Evolutionary conservation across 192 early-diverging fungal species (phyloP).

Genomic region (Spizellomyces sp.): DNA sequence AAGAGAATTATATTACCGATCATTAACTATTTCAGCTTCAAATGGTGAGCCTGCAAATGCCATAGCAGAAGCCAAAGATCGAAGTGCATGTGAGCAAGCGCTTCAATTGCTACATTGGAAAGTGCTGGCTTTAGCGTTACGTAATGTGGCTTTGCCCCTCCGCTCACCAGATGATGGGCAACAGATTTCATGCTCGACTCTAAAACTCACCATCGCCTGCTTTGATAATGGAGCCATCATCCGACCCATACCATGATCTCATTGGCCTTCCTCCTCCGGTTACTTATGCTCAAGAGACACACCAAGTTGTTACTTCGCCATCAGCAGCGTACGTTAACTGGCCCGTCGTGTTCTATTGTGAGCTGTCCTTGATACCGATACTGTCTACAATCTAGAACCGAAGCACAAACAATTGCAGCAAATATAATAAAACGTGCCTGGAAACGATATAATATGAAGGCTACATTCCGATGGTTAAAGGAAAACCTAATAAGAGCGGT

Average conservation of each 20-base stretch:
- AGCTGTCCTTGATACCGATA: no score
- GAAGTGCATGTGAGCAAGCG: neutral
- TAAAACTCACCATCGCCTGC: no score
- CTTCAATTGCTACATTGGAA: neutral
- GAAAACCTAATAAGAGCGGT: slow-evolving; percentile 44
- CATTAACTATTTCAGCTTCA: slow-evolving; percentile 43
- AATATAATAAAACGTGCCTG: slow-evolving; percentile 37
- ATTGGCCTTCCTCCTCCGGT: neutral
- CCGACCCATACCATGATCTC: neutral
- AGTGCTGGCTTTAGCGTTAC: no score
- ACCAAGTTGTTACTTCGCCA: no score
- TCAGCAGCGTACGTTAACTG: no score
- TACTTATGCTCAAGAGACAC: no score
- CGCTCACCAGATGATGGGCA: no score
- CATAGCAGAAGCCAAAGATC: slow-evolving; percentile 23
- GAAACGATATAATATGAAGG: slow-evolving; percentile 31
- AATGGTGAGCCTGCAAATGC: slow-evolving; percentile 49
- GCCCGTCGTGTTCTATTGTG: no score
- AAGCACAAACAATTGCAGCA: slow-evolving; percentile 23
- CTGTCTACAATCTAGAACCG: neutral
- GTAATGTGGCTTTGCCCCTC: no score
- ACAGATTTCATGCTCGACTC: no score
- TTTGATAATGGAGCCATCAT: no score
- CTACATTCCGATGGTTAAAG: slow-evolving; percentile 40
- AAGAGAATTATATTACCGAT: slow-evolving; percentile 17